These are phyloP conservation scores for Alliaria petiolata DNA, from an alignment of 345 rosid genomes.

Conservation along the genomic window DNA sequence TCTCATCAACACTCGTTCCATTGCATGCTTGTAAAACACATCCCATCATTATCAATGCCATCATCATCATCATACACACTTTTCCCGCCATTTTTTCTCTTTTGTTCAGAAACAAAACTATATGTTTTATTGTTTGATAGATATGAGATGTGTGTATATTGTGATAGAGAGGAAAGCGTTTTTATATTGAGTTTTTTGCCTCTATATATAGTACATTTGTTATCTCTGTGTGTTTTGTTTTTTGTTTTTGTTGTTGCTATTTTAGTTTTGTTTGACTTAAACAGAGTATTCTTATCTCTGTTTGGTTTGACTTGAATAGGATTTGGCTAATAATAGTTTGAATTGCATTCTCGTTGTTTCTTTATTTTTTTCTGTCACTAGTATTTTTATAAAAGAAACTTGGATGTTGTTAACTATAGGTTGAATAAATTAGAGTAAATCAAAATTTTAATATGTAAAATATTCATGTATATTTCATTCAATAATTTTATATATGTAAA, in stretches of 20 bases:
- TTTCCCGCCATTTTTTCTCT: conserved; percentile 16
- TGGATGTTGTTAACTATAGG: too few species aligned
- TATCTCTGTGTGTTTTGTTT: background rate
- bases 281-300: background rate
- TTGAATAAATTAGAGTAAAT: too few species aligned
- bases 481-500: too few species aligned
- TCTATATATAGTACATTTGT: conserved; percentile 5
- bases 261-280: background rate
- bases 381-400: too few species aligned
- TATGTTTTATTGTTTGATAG: background rate
- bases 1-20: background rate
- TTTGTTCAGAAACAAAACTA: background rate
- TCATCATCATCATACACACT: background rate
- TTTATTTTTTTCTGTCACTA: too few species aligned
- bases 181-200: background rate
- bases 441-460: too few species aligned
- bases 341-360: too few species aligned
- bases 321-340: background rate
- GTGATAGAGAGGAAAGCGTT: background rate
- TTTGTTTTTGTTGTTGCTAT: background rate
- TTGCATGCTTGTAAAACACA: conserved; percentile 25
- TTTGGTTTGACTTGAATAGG: background rate
- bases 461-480: too few species aligned
- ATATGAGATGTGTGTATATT: background rate
- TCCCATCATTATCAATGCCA: conserved; percentile 16